phyloP scores from a whole-genome alignment of 768 basidiomycete species.

The Dacryopinax spathularia region DNA sequence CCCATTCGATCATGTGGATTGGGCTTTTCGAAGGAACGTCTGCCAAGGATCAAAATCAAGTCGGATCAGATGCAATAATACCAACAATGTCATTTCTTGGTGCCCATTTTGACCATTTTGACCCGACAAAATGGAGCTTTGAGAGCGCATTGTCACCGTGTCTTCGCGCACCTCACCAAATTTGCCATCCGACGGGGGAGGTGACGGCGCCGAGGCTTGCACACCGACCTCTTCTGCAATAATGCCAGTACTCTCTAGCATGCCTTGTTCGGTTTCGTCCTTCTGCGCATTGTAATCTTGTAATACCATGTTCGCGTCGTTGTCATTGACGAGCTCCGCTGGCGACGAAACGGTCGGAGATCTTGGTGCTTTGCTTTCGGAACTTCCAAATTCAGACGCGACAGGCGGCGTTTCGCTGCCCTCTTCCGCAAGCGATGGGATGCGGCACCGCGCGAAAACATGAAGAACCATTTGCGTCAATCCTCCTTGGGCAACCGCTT shows the following conservation, averaged over 20 bases:
- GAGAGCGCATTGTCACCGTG: too few relatives aligned
- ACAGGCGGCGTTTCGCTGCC: neutral
- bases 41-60: constrained; percentile 14
- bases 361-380: neutral
- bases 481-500: constrained; percentile 96
- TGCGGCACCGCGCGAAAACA: constrained; percentile 70
- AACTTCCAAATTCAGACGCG: neutral
- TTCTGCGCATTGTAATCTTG: neutral
- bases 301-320: constrained; percentile 4
- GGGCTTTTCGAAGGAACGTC: constrained; percentile 21
- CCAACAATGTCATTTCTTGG: neutral
- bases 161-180: too few relatives aligned
- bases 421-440: constrained; percentile 11
- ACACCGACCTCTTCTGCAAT: too few relatives aligned
- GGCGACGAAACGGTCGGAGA: too few relatives aligned
- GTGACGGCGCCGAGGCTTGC: too few relatives aligned
- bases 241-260: too few relatives aligned
- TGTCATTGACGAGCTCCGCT: constrained; percentile 6
- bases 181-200: too few relatives aligned
- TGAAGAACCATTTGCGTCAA: constrained; percentile 97
- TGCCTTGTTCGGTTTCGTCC: too few relatives aligned
- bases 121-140: too few relatives aligned
- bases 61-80: neutral
- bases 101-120: neutral
- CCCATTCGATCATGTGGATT: constrained; percentile 25